Percentiles rank a stretch among this genome's conserved stretches.
Evolutionary conservation across 768 basidiomycete genomes (phyloP).

Genomic region (Mycena capillaripes): DNA sequence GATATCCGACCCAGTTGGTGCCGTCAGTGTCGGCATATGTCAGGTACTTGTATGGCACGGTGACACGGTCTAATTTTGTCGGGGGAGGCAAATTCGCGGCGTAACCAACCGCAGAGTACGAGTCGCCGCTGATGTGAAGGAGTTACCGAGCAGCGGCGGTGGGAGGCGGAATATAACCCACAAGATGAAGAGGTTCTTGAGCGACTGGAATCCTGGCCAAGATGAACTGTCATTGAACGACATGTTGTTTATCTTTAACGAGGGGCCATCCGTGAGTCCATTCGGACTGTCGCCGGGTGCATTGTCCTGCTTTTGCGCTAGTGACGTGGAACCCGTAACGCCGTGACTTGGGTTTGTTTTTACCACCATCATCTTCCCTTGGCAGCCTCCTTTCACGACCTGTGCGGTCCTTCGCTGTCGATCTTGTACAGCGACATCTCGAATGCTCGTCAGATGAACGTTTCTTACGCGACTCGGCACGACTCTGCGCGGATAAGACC

Average conservation of each 20-base stretch:
- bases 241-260: slow-evolving; percentile 14
- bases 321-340: not conserved
- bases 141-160: not conserved
- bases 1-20: slow-evolving; percentile 76
- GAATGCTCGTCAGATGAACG: not conserved
- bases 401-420: too few relatives aligned
- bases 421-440: not conserved
- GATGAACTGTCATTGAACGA: not conserved
- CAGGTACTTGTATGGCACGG: slow-evolving; percentile 62
- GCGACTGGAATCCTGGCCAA: slow-evolving; percentile 60
- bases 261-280: not conserved
- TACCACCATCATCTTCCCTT: not conserved
- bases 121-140: slow-evolving; percentile 65
- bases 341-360: not conserved
- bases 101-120: slow-evolving; percentile 64
- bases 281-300: not conserved
- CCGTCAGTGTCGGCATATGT: slow-evolving; percentile 61
- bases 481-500: too few relatives aligned
- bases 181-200: slow-evolving; percentile 68
- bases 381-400: too few relatives aligned
- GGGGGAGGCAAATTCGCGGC: slow-evolving; percentile 46
- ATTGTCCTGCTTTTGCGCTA: not conserved
- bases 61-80: slow-evolving; percentile 59
- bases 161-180: slow-evolving; percentile 44
- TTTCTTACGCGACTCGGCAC: too few relatives aligned